Evolutionary conservation across 2,329 filamentous ascomycete genomes (phyloP).

Genomic region (Claviceps sp.): DNA sequence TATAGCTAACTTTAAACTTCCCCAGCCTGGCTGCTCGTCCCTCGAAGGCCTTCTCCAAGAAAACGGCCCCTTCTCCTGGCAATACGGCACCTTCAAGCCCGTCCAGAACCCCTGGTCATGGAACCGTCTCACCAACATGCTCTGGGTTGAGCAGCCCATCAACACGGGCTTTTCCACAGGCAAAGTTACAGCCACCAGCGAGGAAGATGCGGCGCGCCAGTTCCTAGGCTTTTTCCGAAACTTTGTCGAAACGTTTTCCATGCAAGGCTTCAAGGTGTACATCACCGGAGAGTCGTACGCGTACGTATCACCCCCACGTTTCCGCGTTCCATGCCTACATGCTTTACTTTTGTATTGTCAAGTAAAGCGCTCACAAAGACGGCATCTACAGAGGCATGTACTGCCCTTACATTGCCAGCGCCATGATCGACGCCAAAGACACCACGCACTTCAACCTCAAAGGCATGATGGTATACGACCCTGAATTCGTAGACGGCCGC

Average conservation of each 20-base stretch:
- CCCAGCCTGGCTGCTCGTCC: conserved; percentile 39
- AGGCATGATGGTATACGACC: conserved; percentile 58
- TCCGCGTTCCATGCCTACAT: no score
- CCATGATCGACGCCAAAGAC: conserved; percentile 53
- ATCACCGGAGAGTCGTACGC: conserved; percentile 59
- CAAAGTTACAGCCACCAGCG: conserved; percentile 46
- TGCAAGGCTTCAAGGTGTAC: conserved; percentile 56
- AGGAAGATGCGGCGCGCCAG: conserved; percentile 53
- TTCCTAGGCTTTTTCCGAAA: conserved; percentile 71
- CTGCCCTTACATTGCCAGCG: conserved; percentile 55
- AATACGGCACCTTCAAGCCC: conserved; percentile 54
- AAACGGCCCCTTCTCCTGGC: conserved; percentile 62
- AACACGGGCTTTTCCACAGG: conserved; percentile 58
- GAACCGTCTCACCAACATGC: conserved; percentile 34
- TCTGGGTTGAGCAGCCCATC: conserved; percentile 61
- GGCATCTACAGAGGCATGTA: conserved; percentile 31
- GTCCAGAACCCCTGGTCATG: conserved; percentile 56
- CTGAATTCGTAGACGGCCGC: conserved; percentile 40
- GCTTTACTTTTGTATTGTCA: no score
- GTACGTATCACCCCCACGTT: neutral
- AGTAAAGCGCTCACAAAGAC: no score
- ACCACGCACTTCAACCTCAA: conserved; percentile 51
- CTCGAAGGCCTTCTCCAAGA: conserved; percentile 61
- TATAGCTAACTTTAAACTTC: neutral
- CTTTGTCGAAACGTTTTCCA: conserved; percentile 55